Base-by-base conservation (phyloP, 495 filamentous ascomycete genomes). In the Penicillium argentinense region DNA sequence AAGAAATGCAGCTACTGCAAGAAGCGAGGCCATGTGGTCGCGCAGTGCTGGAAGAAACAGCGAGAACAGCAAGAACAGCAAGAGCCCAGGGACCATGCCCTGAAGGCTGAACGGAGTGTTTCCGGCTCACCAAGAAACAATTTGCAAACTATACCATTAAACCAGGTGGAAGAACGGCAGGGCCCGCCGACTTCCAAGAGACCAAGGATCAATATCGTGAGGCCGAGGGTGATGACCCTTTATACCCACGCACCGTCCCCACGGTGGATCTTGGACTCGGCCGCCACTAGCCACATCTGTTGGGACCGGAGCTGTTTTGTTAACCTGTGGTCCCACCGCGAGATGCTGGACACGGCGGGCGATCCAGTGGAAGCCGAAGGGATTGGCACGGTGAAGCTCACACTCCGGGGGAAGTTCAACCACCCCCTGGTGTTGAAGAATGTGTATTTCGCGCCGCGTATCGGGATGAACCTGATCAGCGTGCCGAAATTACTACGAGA, bases 181-280 rank as follows among this genome's bases (percentile, higher is more conserved):
- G n/a, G n/a, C n/a, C n/a, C n/a, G n/a, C n/a, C n/a, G n/a, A n/a
- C n/a, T n/a, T n/a, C n/a, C n/a, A n/a, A n/a, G n/a, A n/a, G n/a
- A n/a, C n/a, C n/a, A n/a, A n/a, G n/a, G n/a, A n/a, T n/a, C n/a
- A n/a, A 51, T 42, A 51, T 29, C 48, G 30, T 36, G 30, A 30
- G 48, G 48, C 32, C 34, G 41, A 45, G 33, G 16, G 34, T 45
- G 41, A 51, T 34, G 40, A 51, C 48, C 34, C 30, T 45, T 19
- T 51, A 45, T 47, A 53, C 43, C 43, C 43, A 53, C 50, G 43
- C 38, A 42, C 50, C 39, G 39, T 24, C 30, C 36, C 44, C 22
- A 32, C 44, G 44, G 50, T 53, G 50, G 50, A 53, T 53, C 29
- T 23, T 48, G 25, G 51, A 54, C 51, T 54, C 51, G 16, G 46